phyloP scores from a whole-genome alignment of 345 rosid species.

The Eucalyptus cloeziana region DNA sequence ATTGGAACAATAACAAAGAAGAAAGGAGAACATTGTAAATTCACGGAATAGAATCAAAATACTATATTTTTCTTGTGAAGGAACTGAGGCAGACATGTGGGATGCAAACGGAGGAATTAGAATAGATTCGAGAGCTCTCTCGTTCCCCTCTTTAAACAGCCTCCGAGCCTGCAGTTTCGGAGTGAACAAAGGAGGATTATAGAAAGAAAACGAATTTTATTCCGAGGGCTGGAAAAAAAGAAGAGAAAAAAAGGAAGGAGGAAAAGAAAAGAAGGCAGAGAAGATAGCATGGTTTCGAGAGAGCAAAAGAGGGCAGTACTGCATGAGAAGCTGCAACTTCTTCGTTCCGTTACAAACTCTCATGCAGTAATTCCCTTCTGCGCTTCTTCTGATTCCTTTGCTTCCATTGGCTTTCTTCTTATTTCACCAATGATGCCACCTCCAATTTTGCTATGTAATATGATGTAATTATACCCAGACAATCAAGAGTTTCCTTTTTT shows the following conservation, averaged over 20 bases:
- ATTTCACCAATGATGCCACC: background rate
- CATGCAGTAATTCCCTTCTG: conserved; percentile 15
- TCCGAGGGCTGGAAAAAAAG: background rate
- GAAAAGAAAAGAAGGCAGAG: background rate
- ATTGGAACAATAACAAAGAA: background rate
- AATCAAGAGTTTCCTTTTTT: background rate
- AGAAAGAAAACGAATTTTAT: background rate
- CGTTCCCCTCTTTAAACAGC: conserved; percentile 1
- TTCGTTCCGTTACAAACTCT: conserved; percentile 40
- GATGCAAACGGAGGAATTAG: conserved; percentile 19
- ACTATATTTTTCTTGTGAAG: conserved; percentile 4
- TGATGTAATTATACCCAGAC: background rate
- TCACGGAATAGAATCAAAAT: background rate
- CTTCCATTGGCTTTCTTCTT: background rate
- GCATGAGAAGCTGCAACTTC: conserved; percentile 42
- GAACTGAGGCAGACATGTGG: conserved; percentile 26
- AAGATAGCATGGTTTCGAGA: conserved; percentile 26
- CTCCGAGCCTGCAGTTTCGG: background rate
- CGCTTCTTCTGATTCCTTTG: background rate
- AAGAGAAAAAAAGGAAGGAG: background rate
- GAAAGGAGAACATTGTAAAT: conserved; percentile 24
- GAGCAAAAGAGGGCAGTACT: conserved; percentile 44
- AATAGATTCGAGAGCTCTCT: conserved; percentile 27
- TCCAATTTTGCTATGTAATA: background rate
- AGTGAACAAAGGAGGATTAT: background rate